Evolutionary conservation across 345 rosid genomes (phyloP).

Genomic region (Sonneratia caseolaris): DNA sequence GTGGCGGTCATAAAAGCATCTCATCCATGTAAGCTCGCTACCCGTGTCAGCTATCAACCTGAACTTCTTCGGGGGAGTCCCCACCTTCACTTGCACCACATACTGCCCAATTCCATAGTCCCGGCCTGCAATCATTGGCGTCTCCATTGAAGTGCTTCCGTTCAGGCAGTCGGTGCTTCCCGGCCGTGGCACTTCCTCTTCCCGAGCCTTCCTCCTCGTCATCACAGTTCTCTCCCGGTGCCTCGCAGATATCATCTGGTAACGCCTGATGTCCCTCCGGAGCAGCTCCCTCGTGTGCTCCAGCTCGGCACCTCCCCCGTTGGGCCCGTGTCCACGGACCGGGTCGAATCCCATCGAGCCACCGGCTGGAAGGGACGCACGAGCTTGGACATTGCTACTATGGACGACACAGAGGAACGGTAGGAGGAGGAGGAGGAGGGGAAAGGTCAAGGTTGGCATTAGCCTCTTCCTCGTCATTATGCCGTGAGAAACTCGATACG

Average conservation of each 20-base stretch:
- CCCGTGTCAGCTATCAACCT: constrained; percentile 46
- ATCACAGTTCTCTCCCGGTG: not conserved
- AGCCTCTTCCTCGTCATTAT: not conserved
- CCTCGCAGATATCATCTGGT: constrained; percentile 15
- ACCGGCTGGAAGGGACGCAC: not conserved
- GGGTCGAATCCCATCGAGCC: not conserved
- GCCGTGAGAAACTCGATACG: too few relatives aligned
- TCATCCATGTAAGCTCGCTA: constrained; percentile 53
- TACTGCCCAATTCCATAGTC: constrained; percentile 47
- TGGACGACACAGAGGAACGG: not conserved
- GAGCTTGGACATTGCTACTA: too few relatives aligned
- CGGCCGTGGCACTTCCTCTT: not conserved
- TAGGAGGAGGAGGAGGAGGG: not conserved
- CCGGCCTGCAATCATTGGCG: constrained; percentile 31
- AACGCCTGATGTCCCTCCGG: constrained; percentile 31
- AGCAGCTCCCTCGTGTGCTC: constrained; percentile 23
- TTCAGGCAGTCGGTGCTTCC: not conserved
- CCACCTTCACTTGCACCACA: constrained; percentile 32
- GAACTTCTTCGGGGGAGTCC: constrained; percentile 51
- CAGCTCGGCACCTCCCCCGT: constrained; percentile 4
- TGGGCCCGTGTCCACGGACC: not conserved
- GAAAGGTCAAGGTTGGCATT: not conserved
- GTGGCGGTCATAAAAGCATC: constrained; percentile 24
- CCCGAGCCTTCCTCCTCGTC: constrained; percentile 7
- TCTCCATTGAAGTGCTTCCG: constrained; percentile 11